A percentile compares a stretch with the other conserved stretches of the same genome.
phyloP scores from a whole-genome alignment of 495 filamentous ascomycete genomes.

The Friedmanniomyces simplex region DNA sequence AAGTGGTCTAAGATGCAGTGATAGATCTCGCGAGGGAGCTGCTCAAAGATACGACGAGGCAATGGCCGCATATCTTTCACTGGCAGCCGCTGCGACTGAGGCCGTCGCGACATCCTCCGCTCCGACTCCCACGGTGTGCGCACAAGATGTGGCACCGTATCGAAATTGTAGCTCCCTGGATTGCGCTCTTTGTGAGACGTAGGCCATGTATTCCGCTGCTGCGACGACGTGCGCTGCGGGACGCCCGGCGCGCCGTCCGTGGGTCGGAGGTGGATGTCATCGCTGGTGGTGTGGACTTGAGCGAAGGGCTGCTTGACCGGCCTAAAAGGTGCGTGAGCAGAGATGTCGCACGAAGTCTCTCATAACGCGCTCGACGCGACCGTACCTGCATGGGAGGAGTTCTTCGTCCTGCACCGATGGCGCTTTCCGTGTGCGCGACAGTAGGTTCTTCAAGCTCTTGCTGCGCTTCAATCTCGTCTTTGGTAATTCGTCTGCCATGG shows the following conservation, averaged over 20 bases:
- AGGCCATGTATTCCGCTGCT: conserved; percentile 14
- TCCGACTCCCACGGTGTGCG: conserved; percentile 30
- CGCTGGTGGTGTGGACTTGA: conserved; percentile 6
- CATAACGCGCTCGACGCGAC: background rate
- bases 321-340: background rate
- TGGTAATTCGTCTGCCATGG: background rate
- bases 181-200: background rate
- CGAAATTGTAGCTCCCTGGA: conserved; percentile 4
- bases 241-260: background rate
- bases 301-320: conserved; percentile 9
- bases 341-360: background rate
- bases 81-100: conserved; percentile 10
- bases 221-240: background rate
- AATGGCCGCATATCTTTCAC: background rate
- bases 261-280: conserved; percentile 5
- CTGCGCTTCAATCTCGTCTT: background rate
- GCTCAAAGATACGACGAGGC: conserved; percentile 32
- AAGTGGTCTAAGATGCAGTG: conserved; percentile 46
- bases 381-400: conserved; percentile 8
- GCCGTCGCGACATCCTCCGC: conserved; percentile 9
- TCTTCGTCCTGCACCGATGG: conserved; percentile 7
- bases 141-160: conserved; percentile 21
- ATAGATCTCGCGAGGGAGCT: conserved; percentile 47
- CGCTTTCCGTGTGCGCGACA: background rate
- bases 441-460: conserved; percentile 13